Evolutionary conservation across 768 basidiomycete species (phyloP), one percentile per base, ranked within the genome.

Genomic region (Kwoniella mangroviensis): DNA sequence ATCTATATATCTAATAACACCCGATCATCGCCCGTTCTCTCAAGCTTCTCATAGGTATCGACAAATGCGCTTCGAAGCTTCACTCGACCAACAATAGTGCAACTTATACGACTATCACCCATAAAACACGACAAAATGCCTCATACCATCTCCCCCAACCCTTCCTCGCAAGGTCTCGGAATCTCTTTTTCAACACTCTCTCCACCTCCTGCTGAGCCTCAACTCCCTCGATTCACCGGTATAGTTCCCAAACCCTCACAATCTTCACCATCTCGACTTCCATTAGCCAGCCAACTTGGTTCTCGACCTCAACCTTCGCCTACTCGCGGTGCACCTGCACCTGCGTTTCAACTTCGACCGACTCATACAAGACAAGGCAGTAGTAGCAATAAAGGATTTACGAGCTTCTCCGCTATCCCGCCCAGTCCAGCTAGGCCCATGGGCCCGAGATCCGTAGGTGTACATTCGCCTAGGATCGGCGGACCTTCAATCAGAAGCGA

Each of bases 161-260:
- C 68, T 21, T 59, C 67, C 13, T 75, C 73, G 2, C 71, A 72
- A 69, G 78, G 78, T 11, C 68, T 79, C 3, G 78, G 78, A 21
- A 79, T 79, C 60, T 74, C 70, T 40, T 71, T 62, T 53, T 76
- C 78, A 43, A 72, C 75, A 21, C 67, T 75, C 13, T 77, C 78
- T 1, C 78, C 75, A 43, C 74, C 69, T 15, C 64, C 74, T 10
- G 55, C 63, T 6, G 63, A 67, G 19, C 59, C 45, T n/a, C 28
- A 42, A 54, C 68, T 22, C 4, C 63, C 45, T 34, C 63, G 69
- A 53, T 61, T 62, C 15, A 65, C 69, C 17, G 64, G 64, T 10
- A 65, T 65, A 22, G 28, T 70, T 2, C 63, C 63, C 54, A 43
- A 55, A 34, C 49, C 57, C 11, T 28, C 67, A 15, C 57, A 45